Conservation (phyloP, 352 stramenopile genomes). For the Phytophthora hibernalis region DNA sequence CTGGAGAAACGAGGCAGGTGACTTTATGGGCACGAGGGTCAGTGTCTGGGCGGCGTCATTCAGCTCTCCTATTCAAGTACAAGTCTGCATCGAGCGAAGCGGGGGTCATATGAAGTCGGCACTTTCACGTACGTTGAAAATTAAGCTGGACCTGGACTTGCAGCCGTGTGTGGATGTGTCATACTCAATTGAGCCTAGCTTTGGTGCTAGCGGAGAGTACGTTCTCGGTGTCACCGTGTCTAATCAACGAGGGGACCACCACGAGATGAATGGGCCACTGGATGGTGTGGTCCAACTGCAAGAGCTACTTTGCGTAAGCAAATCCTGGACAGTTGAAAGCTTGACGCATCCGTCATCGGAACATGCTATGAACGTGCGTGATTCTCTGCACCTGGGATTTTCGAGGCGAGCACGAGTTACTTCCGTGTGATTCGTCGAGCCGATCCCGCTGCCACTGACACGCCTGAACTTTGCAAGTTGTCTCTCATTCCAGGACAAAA, state of each 20-base stretch:
- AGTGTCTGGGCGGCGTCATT: conserved; percentile 48
- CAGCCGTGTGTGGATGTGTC: conserved; percentile 66
- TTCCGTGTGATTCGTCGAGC: conserved; percentile 62
- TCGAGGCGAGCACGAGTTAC: conserved; percentile 82
- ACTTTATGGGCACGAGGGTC: conserved; percentile 60
- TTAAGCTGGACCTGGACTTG: conserved; percentile 69
- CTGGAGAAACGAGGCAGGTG: conserved; percentile 59
- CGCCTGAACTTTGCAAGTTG: conserved; percentile 27
- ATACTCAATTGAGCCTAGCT: conserved; percentile 79
- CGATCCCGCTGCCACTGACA: not conserved
- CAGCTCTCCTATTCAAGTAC: conserved; percentile 80
- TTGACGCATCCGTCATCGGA: conserved; percentile 35
- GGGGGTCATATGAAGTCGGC: conserved; percentile 16
- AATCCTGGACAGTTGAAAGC: conserved; percentile 62
- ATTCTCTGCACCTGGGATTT: conserved; percentile 60
- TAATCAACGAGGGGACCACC: conserved; percentile 53
- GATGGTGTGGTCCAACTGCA: conserved; percentile 57
- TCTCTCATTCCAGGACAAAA: conserved; percentile 22
- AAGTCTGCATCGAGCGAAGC: conserved; percentile 34
- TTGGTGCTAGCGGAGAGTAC: conserved; percentile 67
- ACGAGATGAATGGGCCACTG: conserved; percentile 23
- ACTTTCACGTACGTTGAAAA: conserved; percentile 50
- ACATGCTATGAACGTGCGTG: conserved; percentile 18
- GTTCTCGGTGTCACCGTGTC: conserved; percentile 75
- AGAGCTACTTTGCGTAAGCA: conserved; percentile 68